Conservation (phyloP, 768 basidiomycete species). For the Trametes coccinea region DNA sequence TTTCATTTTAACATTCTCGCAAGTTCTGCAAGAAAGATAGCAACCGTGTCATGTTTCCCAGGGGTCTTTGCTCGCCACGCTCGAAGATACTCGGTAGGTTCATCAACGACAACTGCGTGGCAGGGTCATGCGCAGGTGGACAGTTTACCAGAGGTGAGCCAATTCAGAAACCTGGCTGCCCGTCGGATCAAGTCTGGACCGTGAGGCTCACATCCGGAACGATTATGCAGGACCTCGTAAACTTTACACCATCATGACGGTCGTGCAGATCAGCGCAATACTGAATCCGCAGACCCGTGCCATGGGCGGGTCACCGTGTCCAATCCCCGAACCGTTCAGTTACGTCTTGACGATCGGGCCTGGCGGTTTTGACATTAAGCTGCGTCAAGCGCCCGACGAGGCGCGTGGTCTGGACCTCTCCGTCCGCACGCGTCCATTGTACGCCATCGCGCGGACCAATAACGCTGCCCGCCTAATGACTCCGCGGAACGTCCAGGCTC, state of each 20-base stretch:
- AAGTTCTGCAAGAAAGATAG: not conserved
- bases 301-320: not conserved
- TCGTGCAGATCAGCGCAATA: not conserved
- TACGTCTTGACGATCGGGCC: constrained; percentile 2
- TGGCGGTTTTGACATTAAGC: not conserved
- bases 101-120: no score
- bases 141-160: no score
- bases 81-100: no score
- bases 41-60: no score
- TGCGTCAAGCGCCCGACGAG: not conserved
- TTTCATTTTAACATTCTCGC: not conserved
- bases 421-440: not conserved
- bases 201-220: no score
- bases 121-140: no score
- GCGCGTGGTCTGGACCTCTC: not conserved
- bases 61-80: no score
- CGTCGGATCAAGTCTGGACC: no score
- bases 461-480: not conserved
- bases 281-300: not conserved
- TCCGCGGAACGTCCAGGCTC: not conserved
- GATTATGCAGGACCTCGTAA: not conserved
- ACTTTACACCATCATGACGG: not conserved
- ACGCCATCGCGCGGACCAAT: not conserved
- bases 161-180: no score
- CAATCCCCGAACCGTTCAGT: not conserved